Evolutionary conservation across 352 stramenopile species (phyloP).

Genomic region (Blastocystis sp.): DNA sequence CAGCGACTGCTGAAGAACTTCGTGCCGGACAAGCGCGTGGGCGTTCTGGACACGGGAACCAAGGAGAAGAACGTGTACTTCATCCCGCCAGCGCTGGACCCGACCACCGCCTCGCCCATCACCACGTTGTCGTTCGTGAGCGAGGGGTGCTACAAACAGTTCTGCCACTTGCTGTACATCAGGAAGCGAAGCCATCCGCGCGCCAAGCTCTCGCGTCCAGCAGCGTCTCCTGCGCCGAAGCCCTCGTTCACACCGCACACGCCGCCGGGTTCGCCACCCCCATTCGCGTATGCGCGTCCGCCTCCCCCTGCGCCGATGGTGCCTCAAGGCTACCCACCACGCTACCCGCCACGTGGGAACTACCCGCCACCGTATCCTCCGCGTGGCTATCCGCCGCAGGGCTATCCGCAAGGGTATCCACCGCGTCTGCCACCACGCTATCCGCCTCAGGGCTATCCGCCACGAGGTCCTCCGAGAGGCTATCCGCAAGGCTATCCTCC

Average conservation of each 20-base stretch:
- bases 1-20: constrained; percentile 40
- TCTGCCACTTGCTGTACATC: constrained; percentile 61
- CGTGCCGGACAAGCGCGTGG: constrained; percentile 48
- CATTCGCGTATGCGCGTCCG: constrained; percentile 14
- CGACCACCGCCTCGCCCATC: constrained; percentile 24
- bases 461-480: not conserved
- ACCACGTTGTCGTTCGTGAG: constrained; percentile 23
- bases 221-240: not conserved
- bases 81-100: constrained; percentile 35
- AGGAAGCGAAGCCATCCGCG: not conserved
- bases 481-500: not conserved
- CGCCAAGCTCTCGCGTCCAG: not conserved
- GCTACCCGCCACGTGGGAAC: not conserved
- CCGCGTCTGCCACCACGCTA: not conserved
- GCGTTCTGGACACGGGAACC: constrained; percentile 22
- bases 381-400: not conserved
- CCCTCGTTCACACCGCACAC: not conserved
- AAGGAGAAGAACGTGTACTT: constrained; percentile 56
- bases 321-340: not conserved
- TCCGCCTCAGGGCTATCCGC: not conserved
- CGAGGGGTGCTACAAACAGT: constrained; percentile 41
- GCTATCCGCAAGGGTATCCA: not conserved
- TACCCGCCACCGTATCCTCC: not conserved
- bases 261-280: not conserved
- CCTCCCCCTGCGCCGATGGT: not conserved